Conservation (phyloP, 208 protist genomes). For the Acanthamoeba royreba region DNA sequence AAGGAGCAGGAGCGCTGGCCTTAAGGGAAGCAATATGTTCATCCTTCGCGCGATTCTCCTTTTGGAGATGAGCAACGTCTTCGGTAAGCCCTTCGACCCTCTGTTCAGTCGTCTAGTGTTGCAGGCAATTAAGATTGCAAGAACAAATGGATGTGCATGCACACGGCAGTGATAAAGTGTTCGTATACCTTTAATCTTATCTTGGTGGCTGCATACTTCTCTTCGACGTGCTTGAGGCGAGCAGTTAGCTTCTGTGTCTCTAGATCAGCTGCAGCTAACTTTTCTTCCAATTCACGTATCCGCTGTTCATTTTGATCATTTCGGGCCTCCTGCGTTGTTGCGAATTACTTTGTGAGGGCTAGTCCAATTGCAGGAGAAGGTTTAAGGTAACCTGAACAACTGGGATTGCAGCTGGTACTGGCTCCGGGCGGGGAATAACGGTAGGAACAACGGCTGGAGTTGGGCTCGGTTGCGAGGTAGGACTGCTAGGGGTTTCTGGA, state of each 20-base stretch:
- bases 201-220: not conserved
- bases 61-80: not conserved
- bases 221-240: not conserved
- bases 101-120: not conserved
- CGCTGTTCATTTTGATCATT: too few species aligned
- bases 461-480: too few species aligned
- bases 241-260: not conserved
- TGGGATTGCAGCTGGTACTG: too few species aligned
- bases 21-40: not conserved
- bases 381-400: too few species aligned
- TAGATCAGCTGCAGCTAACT: not conserved
- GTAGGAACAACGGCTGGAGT: too few species aligned
- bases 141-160: not conserved
- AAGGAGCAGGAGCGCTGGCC: not conserved
- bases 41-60: not conserved
- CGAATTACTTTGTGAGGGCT: too few species aligned
- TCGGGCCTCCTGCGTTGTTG: too few species aligned
- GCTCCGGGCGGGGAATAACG: too few species aligned
- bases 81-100: not conserved
- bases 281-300: not conserved
- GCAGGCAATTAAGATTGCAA: not conserved
- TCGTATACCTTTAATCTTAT: not conserved
- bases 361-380: too few species aligned
- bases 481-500: too few species aligned
- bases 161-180: too few species aligned